These are phyloP conservation scores for Candida maris DNA, from an alignment of 805 yeast species.

Conservation along the genomic window DNA sequence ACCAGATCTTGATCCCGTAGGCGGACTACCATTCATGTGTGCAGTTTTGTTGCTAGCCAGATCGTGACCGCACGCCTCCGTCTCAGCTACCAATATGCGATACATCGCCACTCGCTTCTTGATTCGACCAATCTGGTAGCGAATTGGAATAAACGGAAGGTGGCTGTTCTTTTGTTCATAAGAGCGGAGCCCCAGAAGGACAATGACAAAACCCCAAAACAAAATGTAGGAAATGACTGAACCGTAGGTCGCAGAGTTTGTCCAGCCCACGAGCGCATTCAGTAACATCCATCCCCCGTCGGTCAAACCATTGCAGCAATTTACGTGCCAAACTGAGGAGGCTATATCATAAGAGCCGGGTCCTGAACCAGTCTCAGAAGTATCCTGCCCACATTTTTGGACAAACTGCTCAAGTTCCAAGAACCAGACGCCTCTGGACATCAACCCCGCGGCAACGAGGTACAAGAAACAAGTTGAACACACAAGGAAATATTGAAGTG, in stretches of 20 bases:
- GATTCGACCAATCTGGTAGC: conserved; percentile 56
- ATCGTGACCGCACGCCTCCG: conserved; percentile 17
- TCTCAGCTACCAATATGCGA: conserved; percentile 24
- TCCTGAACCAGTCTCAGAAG: conserved; percentile 85
- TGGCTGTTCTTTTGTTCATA: conserved; percentile 56
- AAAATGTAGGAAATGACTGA: conserved; percentile 68
- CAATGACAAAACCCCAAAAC: conserved; percentile 62
- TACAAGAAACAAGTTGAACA: conserved; percentile 77
- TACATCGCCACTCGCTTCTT: conserved; percentile 34
- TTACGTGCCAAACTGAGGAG: conserved; percentile 87
- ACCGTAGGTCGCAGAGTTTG: conserved; percentile 88
- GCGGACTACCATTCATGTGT: neutral
- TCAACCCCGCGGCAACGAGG: conserved; percentile 80
- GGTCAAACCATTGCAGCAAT: conserved; percentile 89
- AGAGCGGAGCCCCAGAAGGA: conserved; percentile 38
- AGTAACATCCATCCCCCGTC: conserved; percentile 92
- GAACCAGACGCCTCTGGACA: conserved; percentile 89
- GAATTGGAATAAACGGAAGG: conserved; percentile 58
- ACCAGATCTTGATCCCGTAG: too few species aligned
- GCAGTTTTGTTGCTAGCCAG: conserved; percentile 18
- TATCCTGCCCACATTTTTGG: conserved; percentile 76
- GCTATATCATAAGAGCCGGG: conserved; percentile 88
- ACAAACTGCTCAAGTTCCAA: conserved; percentile 77
- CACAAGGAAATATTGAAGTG: conserved; percentile 70
- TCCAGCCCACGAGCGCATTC: conserved; percentile 91